Base-by-base conservation (phyloP, 352 stramenopile species). In the Phytophthora uliginosa region DNA sequence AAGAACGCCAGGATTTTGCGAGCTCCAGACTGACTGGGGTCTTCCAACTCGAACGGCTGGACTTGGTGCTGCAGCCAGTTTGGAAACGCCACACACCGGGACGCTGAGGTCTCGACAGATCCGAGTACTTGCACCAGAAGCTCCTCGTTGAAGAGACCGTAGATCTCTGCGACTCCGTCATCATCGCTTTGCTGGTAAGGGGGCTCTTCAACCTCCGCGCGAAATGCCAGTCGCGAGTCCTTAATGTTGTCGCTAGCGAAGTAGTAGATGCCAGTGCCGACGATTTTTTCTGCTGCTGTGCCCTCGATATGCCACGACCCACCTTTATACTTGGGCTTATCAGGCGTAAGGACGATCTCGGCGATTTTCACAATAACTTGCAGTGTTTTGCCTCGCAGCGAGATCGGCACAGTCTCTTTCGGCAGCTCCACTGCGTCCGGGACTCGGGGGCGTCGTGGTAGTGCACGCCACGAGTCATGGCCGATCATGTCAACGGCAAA, bases 1-100 rank as follows among this genome's bases (percentile, higher is more conserved):
- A 89, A 89, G 52, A 89, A 84, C 7, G 75, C 78, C 20, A 88
- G 26, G 70, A 89, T 86, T 45, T 86, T 88, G 28, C 75, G 82
- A 18, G 58, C 33, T 15, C 82, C 82, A 7, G 77, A 63, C 34
- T 76, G 72, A 18, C 36, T 74, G 9, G 58, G 20, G 54, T 86
- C 76, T 3, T 52, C 55, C 17, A 90, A 56, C 69, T 85, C 63
- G 42, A 90, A 88, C 7, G 81, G 78, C 51, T 80, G 73, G 0
- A 90, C 78, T 54, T 77, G 71, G 50, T 90, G 82, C 65, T 88
- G 73, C n/a, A 82, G 24, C 3, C 28, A 45, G 54, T 88, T 90
- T 0, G 76, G 71, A 51, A 88, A 87, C n/a, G 76, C 73, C 9
- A 88, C 45, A 22, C 70, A 84, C 0, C 81, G 69, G 13, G 69